Percentiles rank a stretch among this genome's conserved stretches.
These are phyloP conservation scores for Cystofilobasidium ferigula DNA, from an alignment of 768 basidiomycete species.

Conservation along the genomic window DNA sequence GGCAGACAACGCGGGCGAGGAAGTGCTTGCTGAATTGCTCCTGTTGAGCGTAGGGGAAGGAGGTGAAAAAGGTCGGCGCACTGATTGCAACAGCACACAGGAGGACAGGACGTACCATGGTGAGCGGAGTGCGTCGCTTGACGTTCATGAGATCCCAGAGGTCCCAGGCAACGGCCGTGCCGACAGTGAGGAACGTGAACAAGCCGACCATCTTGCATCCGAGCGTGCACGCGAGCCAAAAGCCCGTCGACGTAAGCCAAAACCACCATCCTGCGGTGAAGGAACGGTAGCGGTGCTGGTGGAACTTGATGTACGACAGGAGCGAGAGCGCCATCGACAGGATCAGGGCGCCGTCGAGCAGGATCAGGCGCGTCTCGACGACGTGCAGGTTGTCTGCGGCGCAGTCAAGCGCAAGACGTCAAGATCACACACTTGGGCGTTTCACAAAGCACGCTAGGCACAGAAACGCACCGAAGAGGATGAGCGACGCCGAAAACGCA, in stretches of 20 bases:
- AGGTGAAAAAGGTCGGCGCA: conserved; percentile 10
- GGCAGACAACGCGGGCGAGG: conserved; percentile 63
- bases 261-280: conserved; percentile 87
- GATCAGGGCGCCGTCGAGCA: conserved; percentile 84
- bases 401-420: neutral
- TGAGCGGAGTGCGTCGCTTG: conserved; percentile 51
- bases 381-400: conserved; percentile 83
- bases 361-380: conserved; percentile 88
- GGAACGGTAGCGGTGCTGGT: conserved; percentile 68
- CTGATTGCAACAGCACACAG: neutral
- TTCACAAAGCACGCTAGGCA: neutral
- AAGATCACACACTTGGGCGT: neutral
- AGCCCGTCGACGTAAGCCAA: conserved; percentile 80
- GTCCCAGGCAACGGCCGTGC: conserved; percentile 81
- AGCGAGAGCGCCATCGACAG: conserved; percentile 94
- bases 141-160: conserved; percentile 88
- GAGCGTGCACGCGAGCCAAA: conserved; percentile 91
- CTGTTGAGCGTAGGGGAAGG: conserved; percentile 42
- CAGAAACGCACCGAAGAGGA: conserved; percentile 73
- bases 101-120: conserved; percentile 50
- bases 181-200: conserved; percentile 76
- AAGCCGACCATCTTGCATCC: conserved; percentile 97
- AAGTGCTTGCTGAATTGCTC: conserved; percentile 86
- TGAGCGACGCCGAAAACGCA: conserved; percentile 71
- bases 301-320: conserved; percentile 85